These are phyloP conservation scores for Ustilago nuda DNA, from an alignment of 1,284 basidiomycete species.

Conservation along the genomic window DNA sequence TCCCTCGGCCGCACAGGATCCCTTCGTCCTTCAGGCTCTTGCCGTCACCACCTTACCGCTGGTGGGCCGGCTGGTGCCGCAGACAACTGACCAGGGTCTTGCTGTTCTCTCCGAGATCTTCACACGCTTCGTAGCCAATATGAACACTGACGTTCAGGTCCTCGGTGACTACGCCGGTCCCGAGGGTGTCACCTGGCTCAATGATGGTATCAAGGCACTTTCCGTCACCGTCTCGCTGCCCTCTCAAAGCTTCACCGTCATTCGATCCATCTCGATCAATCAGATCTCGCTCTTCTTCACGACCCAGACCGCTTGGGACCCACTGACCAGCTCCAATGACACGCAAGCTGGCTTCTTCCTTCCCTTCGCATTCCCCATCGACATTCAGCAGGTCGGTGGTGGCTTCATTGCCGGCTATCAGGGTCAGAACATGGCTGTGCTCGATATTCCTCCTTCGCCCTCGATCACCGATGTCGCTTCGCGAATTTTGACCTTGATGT, in stretches of 20 bases:
- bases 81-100: slow-evolving; percentile 74
- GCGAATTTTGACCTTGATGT: slow-evolving; percentile 77
- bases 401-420: slow-evolving; percentile 75
- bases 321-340: slow-evolving; percentile 75
- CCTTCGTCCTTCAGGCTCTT: slow-evolving; percentile 75
- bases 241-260: slow-evolving; percentile 77
- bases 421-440: slow-evolving; percentile 75
- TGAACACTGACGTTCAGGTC: slow-evolving; percentile 76
- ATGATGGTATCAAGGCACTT: slow-evolving; percentile 80
- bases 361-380: slow-evolving; percentile 79
- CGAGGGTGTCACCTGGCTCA: slow-evolving; percentile 77
- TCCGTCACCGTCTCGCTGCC: slow-evolving; percentile 76
- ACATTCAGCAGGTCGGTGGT: slow-evolving; percentile 76
- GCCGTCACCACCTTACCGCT: slow-evolving; percentile 75
- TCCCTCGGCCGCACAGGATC: slow-evolving; percentile 73
- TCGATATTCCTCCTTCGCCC: slow-evolving; percentile 76
- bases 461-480: slow-evolving; percentile 76
- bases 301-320: slow-evolving; percentile 72
- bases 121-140: slow-evolving; percentile 79
- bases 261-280: slow-evolving; percentile 77
- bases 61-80: slow-evolving; percentile 77
- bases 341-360: slow-evolving; percentile 77
- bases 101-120: slow-evolving; percentile 77
- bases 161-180: slow-evolving; percentile 77
- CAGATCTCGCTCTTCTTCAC: slow-evolving; percentile 77